phyloP scores from a whole-genome alignment of 1,284 basidiomycete genomes.

The Chalciporus piperatoides region DNA sequence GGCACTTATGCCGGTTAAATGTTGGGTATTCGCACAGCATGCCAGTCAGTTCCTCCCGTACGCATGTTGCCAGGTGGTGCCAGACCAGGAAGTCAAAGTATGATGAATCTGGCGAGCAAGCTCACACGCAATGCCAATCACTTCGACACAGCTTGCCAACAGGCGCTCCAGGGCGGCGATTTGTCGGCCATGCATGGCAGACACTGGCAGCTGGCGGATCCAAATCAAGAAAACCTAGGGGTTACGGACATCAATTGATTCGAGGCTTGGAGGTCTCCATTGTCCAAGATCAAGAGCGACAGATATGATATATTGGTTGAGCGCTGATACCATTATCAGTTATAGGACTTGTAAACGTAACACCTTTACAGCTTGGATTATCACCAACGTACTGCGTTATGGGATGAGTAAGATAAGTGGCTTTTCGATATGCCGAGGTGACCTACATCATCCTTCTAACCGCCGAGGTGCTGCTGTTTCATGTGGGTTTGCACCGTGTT shows the following conservation, averaged over 20 bases:
- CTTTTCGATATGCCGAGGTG: background rate
- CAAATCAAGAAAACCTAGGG: background rate
- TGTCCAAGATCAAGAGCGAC: background rate
- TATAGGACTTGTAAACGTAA: background rate
- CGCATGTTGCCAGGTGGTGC: background rate
- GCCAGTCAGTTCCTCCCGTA: background rate
- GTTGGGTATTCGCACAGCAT: background rate
- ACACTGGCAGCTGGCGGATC: too few species aligned
- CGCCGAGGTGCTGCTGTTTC: conserved; percentile 8
- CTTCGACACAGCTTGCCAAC: background rate
- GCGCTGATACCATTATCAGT: background rate
- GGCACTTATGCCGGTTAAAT: background rate
- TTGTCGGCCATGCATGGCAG: too few species aligned
- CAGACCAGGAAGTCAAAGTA: background rate
- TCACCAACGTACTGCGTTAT: too few species aligned
- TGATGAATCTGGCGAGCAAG: too few species aligned
- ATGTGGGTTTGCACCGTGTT: conserved; percentile 22
- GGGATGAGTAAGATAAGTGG: background rate
- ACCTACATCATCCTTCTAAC: conserved; percentile 14
- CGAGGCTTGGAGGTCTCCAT: too few species aligned
- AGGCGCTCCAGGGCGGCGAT: background rate
- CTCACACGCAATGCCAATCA: too few species aligned
- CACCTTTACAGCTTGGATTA: background rate
- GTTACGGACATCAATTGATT: too few species aligned
- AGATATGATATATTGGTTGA: background rate